Conservation (phyloP, 805 yeast species). For the Kodamaea kaohsiungensis region DNA sequence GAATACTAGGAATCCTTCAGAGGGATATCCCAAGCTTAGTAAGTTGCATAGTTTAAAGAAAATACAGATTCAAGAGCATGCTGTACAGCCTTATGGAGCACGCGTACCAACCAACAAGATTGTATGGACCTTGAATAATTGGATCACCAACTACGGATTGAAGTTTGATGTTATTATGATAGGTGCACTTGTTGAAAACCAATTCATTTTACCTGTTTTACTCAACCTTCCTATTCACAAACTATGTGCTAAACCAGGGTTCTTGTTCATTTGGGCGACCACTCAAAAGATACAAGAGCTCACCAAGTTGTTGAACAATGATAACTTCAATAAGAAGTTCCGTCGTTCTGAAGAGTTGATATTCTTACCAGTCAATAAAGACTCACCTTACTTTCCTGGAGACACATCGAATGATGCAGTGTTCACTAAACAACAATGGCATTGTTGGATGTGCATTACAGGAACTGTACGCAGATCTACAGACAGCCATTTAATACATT, state of each 20-base stretch:
- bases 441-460: conserved; percentile 96
- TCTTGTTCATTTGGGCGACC: conserved; percentile 85
- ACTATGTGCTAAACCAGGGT: conserved; percentile 82
- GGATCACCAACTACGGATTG: conserved; percentile 60
- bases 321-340: conserved; percentile 58
- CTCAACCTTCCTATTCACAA: conserved; percentile 67
- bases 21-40: conserved; percentile 85
- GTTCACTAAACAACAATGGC: conserved; percentile 83
- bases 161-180: conserved; percentile 91
- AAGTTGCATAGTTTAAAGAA: conserved; percentile 65
- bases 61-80: conserved; percentile 52
- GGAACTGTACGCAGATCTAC: conserved; percentile 88
- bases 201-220: conserved; percentile 62
- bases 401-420: conserved; percentile 41
- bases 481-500: conserved; percentile 83
- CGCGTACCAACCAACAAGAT: conserved; percentile 55
- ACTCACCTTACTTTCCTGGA: conserved; percentile 66
- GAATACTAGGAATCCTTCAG: conserved; percentile 65
- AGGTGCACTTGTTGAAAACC: conserved; percentile 80
- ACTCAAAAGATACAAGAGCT: conserved; percentile 68
- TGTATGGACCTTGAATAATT: conserved; percentile 54
- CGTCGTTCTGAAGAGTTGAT: conserved; percentile 89
- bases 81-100: conserved; percentile 67
- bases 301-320: conserved; percentile 52
- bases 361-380: conserved; percentile 68